Conservation (phyloP, 208 protist genomes). For the Trypanosoma rangeli region DNA sequence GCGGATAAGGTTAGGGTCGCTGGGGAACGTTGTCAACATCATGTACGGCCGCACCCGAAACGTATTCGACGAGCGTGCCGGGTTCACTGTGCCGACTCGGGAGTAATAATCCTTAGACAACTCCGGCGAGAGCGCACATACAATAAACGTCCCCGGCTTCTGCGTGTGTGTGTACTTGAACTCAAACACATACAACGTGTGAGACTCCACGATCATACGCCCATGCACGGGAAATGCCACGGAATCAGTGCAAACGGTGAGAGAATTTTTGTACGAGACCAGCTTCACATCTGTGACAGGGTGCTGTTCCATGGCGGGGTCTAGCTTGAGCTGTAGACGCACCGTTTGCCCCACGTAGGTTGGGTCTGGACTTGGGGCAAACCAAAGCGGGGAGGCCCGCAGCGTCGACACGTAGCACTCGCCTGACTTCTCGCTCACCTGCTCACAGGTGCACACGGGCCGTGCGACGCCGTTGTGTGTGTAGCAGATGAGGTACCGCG, state of each 20-base stretch:
- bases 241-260: slow-evolving; percentile 52
- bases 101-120: slow-evolving; percentile 30
- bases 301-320: slow-evolving; percentile 41
- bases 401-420: slow-evolving; percentile 71
- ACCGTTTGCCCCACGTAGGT: slow-evolving; percentile 88
- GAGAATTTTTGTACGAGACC: slow-evolving; percentile 49
- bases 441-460: slow-evolving; percentile 80
- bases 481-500: slow-evolving; percentile 83
- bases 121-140: slow-evolving; percentile 64
- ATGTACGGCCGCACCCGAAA: slow-evolving; percentile 81
- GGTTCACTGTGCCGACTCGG: slow-evolving; percentile 20
- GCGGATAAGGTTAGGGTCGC: slow-evolving; percentile 37
- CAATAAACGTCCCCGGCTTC: slow-evolving; percentile 50
- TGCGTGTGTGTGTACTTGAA: slow-evolving; percentile 83
- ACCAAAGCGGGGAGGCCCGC: slow-evolving; percentile 47
- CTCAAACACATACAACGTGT: slow-evolving; percentile 46
- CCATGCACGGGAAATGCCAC: slow-evolving; percentile 52
- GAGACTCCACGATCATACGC: slow-evolving; percentile 32
- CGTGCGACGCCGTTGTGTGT: slow-evolving; percentile 46
- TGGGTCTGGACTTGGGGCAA: slow-evolving; percentile 48
- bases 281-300: slow-evolving; percentile 73
- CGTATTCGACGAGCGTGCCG: slow-evolving; percentile 28
- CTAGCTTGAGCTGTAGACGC: slow-evolving; percentile 36
- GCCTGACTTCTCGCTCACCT: slow-evolving; percentile 62
- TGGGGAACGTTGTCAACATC: slow-evolving; percentile 58